Percentiles rank a stretch among this genome's conserved stretches.
Evolutionary conservation across 2,329 filamentous ascomycete species (phyloP).

Genomic region (Thermochaetoides dissita): DNA sequence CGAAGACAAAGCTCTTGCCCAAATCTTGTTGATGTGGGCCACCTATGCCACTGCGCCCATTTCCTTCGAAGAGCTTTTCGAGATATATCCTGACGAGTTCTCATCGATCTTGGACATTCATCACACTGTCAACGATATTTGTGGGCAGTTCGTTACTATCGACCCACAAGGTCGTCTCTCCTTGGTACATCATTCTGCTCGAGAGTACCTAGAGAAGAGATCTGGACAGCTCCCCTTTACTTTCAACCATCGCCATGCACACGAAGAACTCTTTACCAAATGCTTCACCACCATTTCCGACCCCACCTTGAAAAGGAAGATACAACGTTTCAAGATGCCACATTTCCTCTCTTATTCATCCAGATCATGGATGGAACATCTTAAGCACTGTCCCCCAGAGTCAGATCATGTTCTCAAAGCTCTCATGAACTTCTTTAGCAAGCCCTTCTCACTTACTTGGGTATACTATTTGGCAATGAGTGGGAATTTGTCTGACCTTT

Average conservation of each 20-base stretch:
- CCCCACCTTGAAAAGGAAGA: too few species aligned
- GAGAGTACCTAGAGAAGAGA: slow-evolving; percentile 8
- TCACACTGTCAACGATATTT: slow-evolving; percentile 10
- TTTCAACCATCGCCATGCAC: slow-evolving; percentile 4
- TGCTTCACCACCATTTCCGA: slow-evolving; percentile 8
- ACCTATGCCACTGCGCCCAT: slow-evolving; percentile 11
- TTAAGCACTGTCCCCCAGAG: too few species aligned
- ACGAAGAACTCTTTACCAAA: slow-evolving; percentile 10
- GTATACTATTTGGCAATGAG: too few species aligned
- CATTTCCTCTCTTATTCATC: too few species aligned
- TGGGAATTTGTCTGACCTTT: too few species aligned
- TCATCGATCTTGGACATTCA: slow-evolving; percentile 10
- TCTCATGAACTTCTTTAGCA: too few species aligned
- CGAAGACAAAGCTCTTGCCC: slow-evolving; percentile 8
- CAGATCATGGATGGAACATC: too few species aligned
- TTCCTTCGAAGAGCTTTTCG: slow-evolving; percentile 10
- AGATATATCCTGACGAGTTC: slow-evolving; percentile 3
- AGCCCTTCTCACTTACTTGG: too few species aligned
- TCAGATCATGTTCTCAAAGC: too few species aligned
- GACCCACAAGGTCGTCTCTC: slow-evolving; percentile 8
- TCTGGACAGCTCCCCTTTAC: slow-evolving; percentile 1
- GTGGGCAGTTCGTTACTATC: slow-evolving; percentile 13
- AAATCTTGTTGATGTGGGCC: slow-evolving; percentile 12
- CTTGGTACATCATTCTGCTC: slow-evolving; percentile 11
- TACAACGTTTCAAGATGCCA: too few species aligned